Percentiles rank a stretch among this genome's conserved stretches.
Evolutionary conservation across 164 flowering plant species (phyloP).

Genomic region (Hamamelis virginiana): DNA sequence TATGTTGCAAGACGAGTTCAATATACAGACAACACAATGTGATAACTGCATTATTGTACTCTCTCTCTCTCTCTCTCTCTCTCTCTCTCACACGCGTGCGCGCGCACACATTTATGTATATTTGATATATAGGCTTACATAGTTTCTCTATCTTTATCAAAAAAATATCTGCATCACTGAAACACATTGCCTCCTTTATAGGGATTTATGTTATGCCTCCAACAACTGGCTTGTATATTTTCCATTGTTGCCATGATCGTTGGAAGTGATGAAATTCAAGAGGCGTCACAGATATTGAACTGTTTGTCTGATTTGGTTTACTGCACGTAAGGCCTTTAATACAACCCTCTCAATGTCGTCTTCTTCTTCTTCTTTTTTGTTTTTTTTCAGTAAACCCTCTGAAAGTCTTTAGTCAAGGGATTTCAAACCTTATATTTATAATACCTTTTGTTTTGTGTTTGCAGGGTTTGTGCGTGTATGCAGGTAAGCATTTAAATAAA

Average conservation of each 20-base stretch:
- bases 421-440: neutral
- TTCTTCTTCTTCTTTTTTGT: too few species aligned
- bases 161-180: neutral
- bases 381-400: too few species aligned
- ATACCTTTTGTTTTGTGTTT: slow-evolving; percentile 7
- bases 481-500: slow-evolving; percentile 34
- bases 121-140: too few species aligned
- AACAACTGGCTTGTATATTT: slow-evolving; percentile 67
- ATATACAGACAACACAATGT: slow-evolving; percentile 70
- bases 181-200: slow-evolving; percentile 14
- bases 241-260: slow-evolving; percentile 44
- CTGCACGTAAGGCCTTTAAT: slow-evolving; percentile 49
- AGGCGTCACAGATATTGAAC: slow-evolving; percentile 44
- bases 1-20: slow-evolving; percentile 80
- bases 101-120: neutral
- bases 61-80: slow-evolving; percentile 31
- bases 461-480: slow-evolving; percentile 75
- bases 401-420: neutral
- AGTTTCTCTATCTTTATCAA: neutral
- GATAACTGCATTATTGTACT: slow-evolving; percentile 79
- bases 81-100: neutral
- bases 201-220: slow-evolving; percentile 82
- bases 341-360: neutral
- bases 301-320: slow-evolving; percentile 49
- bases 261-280: slow-evolving; percentile 48